These are phyloP conservation scores for Kregervanrija delftensis DNA, from an alignment of 805 yeast species.

Conservation along the genomic window DNA sequence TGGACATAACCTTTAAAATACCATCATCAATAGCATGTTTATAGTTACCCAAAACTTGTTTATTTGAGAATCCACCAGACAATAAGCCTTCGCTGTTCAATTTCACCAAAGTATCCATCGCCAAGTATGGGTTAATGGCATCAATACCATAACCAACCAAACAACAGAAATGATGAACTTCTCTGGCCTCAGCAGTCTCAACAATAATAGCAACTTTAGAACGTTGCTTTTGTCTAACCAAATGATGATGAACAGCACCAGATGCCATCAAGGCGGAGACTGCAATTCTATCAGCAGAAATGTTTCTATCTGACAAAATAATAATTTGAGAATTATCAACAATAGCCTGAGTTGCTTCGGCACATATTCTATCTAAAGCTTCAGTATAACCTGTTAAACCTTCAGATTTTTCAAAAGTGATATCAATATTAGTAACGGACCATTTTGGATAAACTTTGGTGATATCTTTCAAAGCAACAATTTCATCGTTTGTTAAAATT, in stretches of 20 bases:
- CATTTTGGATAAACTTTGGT: slow-evolving; percentile 76
- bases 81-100: slow-evolving; percentile 77
- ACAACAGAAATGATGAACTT: slow-evolving; percentile 93
- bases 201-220: slow-evolving; percentile 87
- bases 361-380: slow-evolving; percentile 81
- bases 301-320: slow-evolving; percentile 64
- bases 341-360: slow-evolving; percentile 81
- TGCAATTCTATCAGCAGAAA: slow-evolving; percentile 60
- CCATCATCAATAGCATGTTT: slow-evolving; percentile 85
- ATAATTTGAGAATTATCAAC: slow-evolving; percentile 67
- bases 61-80: slow-evolving; percentile 47
- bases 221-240: slow-evolving; percentile 93
- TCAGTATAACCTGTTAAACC: slow-evolving; percentile 82
- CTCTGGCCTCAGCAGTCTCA: slow-evolving; percentile 96
- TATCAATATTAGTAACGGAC: slow-evolving; percentile 78
- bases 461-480: slow-evolving; percentile 68
- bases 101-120: slow-evolving; percentile 79
- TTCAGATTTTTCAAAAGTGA: slow-evolving; percentile 76
- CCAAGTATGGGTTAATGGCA: slow-evolving; percentile 90
- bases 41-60: slow-evolving; percentile 66
- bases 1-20: slow-evolving; percentile 93
- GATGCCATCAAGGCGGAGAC: slow-evolving; percentile 86
- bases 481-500: slow-evolving; percentile 64
- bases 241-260: slow-evolving; percentile 95
- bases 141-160: slow-evolving; percentile 96